Percentiles rank a stretch among this genome's conserved stretches.
phyloP scores from a whole-genome alignment of 2,329 filamentous ascomycete species.

The Sporothrix mexicana region DNA sequence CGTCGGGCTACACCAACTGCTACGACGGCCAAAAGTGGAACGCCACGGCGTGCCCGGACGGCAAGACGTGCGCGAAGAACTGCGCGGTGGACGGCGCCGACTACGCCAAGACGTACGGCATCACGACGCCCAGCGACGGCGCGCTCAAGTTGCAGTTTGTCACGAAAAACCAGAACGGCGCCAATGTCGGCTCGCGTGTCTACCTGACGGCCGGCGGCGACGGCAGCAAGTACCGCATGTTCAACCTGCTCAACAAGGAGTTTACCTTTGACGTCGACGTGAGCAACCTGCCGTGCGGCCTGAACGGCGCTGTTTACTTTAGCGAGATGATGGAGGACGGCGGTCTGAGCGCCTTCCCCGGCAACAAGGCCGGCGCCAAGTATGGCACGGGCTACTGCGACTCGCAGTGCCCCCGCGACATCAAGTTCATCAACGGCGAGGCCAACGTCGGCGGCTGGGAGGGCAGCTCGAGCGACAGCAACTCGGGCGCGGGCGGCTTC shows the following conservation, averaged over 20 bases:
- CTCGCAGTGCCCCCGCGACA: constrained; percentile 51
- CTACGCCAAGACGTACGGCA: constrained; percentile 58
- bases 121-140: constrained; percentile 53
- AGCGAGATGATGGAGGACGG: constrained; percentile 57
- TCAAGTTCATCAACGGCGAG: constrained; percentile 57
- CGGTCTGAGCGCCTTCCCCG: constrained; percentile 52
- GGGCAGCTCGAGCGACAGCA: constrained; percentile 56
- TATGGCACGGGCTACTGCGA: constrained; percentile 62
- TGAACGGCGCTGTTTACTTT: constrained; percentile 62
- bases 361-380: constrained; percentile 54
- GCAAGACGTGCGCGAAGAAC: constrained; percentile 57
- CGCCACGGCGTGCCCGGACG: constrained; percentile 53
- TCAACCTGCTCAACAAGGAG: constrained; percentile 65
- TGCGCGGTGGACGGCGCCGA: constrained; percentile 62
- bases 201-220: constrained; percentile 43
- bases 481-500: constrained; percentile 54
- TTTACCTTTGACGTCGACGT: constrained; percentile 70
- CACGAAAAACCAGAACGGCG: constrained; percentile 48
- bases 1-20: constrained; percentile 55
- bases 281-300: constrained; percentile 63
- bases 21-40: constrained; percentile 57
- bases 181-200: constrained; percentile 47
- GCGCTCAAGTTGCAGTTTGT: constrained; percentile 56
- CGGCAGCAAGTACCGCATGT: constrained; percentile 48
- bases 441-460: constrained; percentile 51